Conservation (phyloP, 2,329 filamentous ascomycete species). For the Decorospora gaudefroyi region DNA sequence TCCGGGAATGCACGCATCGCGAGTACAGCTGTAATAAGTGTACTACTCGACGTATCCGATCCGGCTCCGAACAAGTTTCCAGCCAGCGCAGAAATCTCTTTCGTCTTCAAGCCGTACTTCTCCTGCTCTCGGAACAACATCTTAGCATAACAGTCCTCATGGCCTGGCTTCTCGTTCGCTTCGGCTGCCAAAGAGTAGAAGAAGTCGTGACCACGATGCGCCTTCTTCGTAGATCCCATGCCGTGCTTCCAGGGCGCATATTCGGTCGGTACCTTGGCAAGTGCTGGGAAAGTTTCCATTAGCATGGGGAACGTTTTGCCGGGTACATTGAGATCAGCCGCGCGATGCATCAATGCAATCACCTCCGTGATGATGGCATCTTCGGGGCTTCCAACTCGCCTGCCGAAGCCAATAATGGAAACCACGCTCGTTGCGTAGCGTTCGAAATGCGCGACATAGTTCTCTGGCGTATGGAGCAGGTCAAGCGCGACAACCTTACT, state of each 20-base stretch:
- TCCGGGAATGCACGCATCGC: slow-evolving; percentile 45
- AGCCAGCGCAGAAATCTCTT: slow-evolving; percentile 41
- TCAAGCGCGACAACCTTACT: slow-evolving; percentile 58
- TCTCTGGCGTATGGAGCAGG: slow-evolving; percentile 51
- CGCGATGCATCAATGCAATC: slow-evolving; percentile 62
- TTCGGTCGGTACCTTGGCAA: slow-evolving; percentile 61
- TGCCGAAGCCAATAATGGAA: slow-evolving; percentile 61
- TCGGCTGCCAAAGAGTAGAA: slow-evolving; percentile 43
- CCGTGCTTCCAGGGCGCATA: slow-evolving; percentile 46
- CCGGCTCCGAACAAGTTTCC: slow-evolving; percentile 44
- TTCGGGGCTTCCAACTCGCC: slow-evolving; percentile 55
- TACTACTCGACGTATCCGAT: slow-evolving; percentile 43
- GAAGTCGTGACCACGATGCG: slow-evolving; percentile 42
- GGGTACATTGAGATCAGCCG: slow-evolving; percentile 57
- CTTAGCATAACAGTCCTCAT: slow-evolving; percentile 44
- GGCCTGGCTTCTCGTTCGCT: slow-evolving; percentile 36
- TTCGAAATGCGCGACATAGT: slow-evolving; percentile 60
- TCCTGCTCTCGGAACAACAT: slow-evolving; percentile 50
- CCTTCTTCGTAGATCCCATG: slow-evolving; percentile 31
- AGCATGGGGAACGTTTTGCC: slow-evolving; percentile 63
- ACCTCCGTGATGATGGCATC: slow-evolving; percentile 65
- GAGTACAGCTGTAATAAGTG: slow-evolving; percentile 42
- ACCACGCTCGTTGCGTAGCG: slow-evolving; percentile 60
- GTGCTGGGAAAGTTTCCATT: slow-evolving; percentile 60
- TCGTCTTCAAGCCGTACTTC: slow-evolving; percentile 34